Evolutionary conservation across 1,284 basidiomycete genomes (phyloP), one percentile per base, ranked within the genome.

Genomic region (Papiliotrema terrestris): DNA sequence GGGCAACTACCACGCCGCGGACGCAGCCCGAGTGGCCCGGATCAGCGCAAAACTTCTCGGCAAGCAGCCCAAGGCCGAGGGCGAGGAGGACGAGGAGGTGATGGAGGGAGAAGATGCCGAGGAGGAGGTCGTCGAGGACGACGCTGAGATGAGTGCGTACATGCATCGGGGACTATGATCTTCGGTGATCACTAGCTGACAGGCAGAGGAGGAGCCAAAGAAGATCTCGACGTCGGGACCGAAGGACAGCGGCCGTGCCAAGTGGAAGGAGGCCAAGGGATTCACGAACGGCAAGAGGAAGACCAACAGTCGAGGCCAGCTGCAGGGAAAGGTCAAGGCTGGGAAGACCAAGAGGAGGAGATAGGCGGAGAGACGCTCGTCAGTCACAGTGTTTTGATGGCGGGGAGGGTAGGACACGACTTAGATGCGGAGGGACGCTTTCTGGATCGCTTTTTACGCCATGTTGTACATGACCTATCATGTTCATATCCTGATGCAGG

Each of bases 1-100:
- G 52, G 85, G 87, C 48, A 84, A 89, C 61, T 97, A 92, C 73
- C 89, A 90, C 52, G 89, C 86, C 1, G 82, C 84, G 2, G 87
- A 92, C 62, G 90, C 93, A 14, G 89, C 89, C 25, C 86, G 94
- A 38, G 80, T 94, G 19, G 78, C 88, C 59, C 83, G 91, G 49
- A 80, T 97, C 45, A 84, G 85, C 59, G 72, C 83, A 56, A 89
- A 88, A 76, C 83, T 98, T 48, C 84, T 84, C 38, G 84, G 83
- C 42, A 84, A 84, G 56, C 87, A 87, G 45, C 86, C 87, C 59
- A 86, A 87, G 45, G 74, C 89, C 65, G 90, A 88, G 57, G 89
- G 93, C 80, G 83, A 89, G 91, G 76, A 84, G 38, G 63, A 61
- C 32, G 65, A 45, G 43, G 66, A 55, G 15, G 63, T 47, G 15